Base-by-base conservation (phyloP, 768 basidiomycete species). In the Panellus pusillus region DNA sequence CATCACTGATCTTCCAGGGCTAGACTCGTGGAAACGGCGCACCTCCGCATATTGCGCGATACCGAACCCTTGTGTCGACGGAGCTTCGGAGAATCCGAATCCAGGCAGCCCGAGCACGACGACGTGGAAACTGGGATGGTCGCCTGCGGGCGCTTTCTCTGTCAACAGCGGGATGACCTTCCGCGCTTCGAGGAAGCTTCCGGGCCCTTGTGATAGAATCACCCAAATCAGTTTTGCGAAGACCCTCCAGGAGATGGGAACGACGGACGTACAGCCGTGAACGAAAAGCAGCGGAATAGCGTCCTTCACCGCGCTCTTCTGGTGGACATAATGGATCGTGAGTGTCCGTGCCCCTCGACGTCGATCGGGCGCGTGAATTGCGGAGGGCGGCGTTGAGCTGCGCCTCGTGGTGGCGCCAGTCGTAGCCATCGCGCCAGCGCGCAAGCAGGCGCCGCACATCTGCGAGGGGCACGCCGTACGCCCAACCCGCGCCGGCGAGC, bases 71-170 rank as follows among this genome's bases (percentile, higher is more conserved):
- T 69, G 70, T 60, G 77, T 81, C 41, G 62, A 74, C 4, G 80
- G 75, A 1, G 75, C 80, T 14, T 80, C 73, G 0, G 84, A 85
- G 64, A 86, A 86, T 0, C 83, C 86, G 82, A n/a, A n/a, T n/a
- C n/a, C n/a, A n/a, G n/a, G n/a, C n/a, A n/a, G n/a, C n/a, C n/a
- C n/a, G n/a, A n/a, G n/a, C n/a, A n/a, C n/a, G n/a, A n/a, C n/a
- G n/a, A n/a, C n/a, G n/a, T n/a, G n/a, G n/a, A n/a, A n/a, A n/a
- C n/a, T n/a, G n/a, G n/a, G 82, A 36, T 78, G 70, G 0, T 76
- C 73, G 2, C 11, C 27, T 32, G 7, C 13, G 2, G 70, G 52
- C 4, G 76, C 73, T 1, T 68, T 69, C 14, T 72, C 61, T 0
- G 75, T 71, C 49, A 88, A 69, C 15, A 84, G 61, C 0, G 84